Base-by-base conservation (phyloP, 2,329 filamentous ascomycete species). In the Fusarium algeriense region DNA sequence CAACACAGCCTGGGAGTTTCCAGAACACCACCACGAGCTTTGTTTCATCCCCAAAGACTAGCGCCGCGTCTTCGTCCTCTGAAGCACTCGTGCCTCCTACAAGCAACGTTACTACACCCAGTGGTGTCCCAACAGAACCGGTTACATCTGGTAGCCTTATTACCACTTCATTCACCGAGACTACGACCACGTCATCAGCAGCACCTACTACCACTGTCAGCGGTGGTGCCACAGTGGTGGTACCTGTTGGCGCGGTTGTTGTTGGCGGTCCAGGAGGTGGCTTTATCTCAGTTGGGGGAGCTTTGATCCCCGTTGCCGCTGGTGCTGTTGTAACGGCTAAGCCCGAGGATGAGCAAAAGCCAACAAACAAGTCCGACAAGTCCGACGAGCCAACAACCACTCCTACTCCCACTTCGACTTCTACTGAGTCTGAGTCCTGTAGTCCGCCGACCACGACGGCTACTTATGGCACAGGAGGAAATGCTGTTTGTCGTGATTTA, bases 241-340 rank as follows among this genome's bases (percentile, higher is more conserved):
- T 50, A n/a, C 20, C 48, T 12, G 48, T 26, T 0, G 48, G 48
- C 2, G 32, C 32, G 1, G 17, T 50, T 0, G 12, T n/a, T 2
- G 0, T 26, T 0, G 48, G 20, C 0, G 48, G 48, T 0, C 48
- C 48, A 0, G 48, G 32, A 1, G 48, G 48, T 3, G 48, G 48
- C 5, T 1, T 12, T 0, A 5, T 50, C 0, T 50, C 48, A 8
- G 32, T 50, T 12, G 48, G 17, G 5, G 48, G 32, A 8, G 20
- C 17, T 0, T 37, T 50, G 17, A 50, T 50, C 48, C 48, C 48
- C 20, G 32, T 37, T 2, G 48, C 32, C n/a, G 32, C 48, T 37
- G 48, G 48, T 37, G 48, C 48, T 11, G 32, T 37, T 13, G 32
- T 50, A 2, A 37, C 48, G 1, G 48, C 38, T 1, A 45, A 34